Base-by-base conservation (phyloP, 2,329 filamentous ascomycete species). In the Parastagonospora nodorum region DNA sequence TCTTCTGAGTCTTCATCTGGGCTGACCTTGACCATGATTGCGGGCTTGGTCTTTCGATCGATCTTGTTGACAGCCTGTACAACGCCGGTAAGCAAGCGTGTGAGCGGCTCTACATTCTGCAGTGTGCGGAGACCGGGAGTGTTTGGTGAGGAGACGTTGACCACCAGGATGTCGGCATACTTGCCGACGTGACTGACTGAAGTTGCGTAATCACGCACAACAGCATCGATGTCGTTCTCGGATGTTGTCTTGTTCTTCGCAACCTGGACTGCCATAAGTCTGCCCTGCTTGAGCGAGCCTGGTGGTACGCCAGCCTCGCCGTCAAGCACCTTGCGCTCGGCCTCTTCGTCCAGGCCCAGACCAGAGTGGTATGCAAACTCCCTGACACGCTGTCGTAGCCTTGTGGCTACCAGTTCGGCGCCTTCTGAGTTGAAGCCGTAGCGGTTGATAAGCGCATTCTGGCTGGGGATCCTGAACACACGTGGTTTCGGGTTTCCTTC, bases 131-230 rank as follows among this genome's bases (percentile, higher is more conserved):
- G 82, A 0, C 94, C 93, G 0, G 93, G 93, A 0, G 93, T 97
- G 76, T 99, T 99, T 19, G 94, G 94, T 63, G 90, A 95, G 67
- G 92, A 96, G 42, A 99, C 94, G 66, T 99, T 99, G 68, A 99
- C 94, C 7, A 97, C 93, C n/a, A 99, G 78, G 31, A 99, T 88
- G 67, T 99, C 94, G 9, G 94, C 92, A 70, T 96, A 99, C 43
- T 83, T 88, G 4, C 88, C 94, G 32, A 99, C 78, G 39, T 87
- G 82, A 47, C 88, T 81, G 3, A 97, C 92, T 65, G 93, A 96
- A 73, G 89, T 90, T n/a, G 94, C 89, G 69, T 97, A 97, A 63
- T 88, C 84, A 19, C 83, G 82, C 43, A 82, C 85, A 12, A 97
- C 88, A 29, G 92, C 92, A 36, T 88, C 84, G 53, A 96, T 88